Base-by-base conservation (phyloP, 768 basidiomycete species). In the Boletus sp. region DNA sequence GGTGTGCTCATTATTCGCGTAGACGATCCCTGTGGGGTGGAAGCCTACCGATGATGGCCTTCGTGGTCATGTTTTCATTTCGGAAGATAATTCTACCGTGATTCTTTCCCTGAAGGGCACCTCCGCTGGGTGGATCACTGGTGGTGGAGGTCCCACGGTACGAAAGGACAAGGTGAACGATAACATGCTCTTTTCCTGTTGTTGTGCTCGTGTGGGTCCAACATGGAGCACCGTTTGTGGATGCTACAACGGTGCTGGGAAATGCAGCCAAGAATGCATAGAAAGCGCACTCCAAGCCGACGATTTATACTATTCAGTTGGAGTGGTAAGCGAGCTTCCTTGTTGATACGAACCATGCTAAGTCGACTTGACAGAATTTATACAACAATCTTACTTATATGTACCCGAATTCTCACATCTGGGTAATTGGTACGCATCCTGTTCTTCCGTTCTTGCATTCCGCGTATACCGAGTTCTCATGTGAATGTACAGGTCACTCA, bases 101-200 rank as follows among this genome's bases (percentile, higher is more conserved):
- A 76, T 97, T 29, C 77, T 98, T 50, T 82, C 92, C 23, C 79
- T 98, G 72, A 98, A 98, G 66, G 96, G 96, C n/a, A 98, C 96
- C 0, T 91, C 90, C 2, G 84, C 88, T 2, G 77, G 78, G 10
- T 74, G 73, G 72, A 76, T 87, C 9, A 79, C 85, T 64, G 78
- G 90, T 8, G 83, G 83, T 17, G 87, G 89, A 3, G 93, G 93
- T 5, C 86, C 90, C 13, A 97, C 95, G 9, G 79, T 83, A 38
- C 80, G 78, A 64, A 97, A 89, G 70, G 96, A 98, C 75, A 96
- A 94, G 73, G 71, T 87, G 54, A 98, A 98, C 72, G 95, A 98
- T 64, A 98, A 96, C 65, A 74, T 95, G n/a, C 74, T 98, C 33
- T 96, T 96, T 74, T 88, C 92, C 5, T 98, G 96, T 71, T 98